Conservation (phyloP, 306 rosid species). For the Ormosia emarginata region DNA sequence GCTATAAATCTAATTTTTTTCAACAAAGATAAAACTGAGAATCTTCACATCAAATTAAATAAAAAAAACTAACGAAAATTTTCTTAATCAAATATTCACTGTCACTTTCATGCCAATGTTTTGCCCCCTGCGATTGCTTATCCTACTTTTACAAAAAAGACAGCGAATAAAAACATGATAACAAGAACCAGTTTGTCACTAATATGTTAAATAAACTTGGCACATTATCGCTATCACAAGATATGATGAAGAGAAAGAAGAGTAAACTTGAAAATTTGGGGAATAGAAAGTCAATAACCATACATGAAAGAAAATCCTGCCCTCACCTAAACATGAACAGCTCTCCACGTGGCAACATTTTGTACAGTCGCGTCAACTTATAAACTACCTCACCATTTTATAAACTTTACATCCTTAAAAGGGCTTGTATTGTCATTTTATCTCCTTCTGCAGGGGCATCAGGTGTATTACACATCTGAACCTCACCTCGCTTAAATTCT, state of each 20-base stretch:
- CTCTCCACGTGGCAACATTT: conserved; percentile 67
- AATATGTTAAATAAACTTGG: background rate
- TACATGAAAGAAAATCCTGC: conserved; percentile 45
- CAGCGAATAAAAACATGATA: background rate
- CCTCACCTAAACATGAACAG: conserved; percentile 64
- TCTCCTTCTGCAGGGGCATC: conserved; percentile 60
- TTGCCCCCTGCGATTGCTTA: background rate
- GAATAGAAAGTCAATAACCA: conserved; percentile 43
- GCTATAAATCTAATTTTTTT: too few relatives aligned
- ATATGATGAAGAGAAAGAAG: background rate
- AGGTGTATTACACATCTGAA: conserved; percentile 54
- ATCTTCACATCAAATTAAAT: too few relatives aligned
- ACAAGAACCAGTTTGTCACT: background rate
- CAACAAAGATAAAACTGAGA: too few relatives aligned
- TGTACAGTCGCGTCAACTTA: conserved; percentile 69
- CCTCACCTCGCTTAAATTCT: conserved; percentile 50
- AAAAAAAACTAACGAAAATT: too few relatives aligned
- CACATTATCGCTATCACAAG: background rate
- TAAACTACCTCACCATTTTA: conserved; percentile 60
- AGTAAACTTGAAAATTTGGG: conserved; percentile 25
- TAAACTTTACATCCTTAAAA: conserved; percentile 66
- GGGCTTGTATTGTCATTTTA: conserved; percentile 52
- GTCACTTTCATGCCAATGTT: too few relatives aligned
- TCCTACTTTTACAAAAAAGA: background rate
- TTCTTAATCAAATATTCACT: too few relatives aligned